A percentile compares a stretch with the other conserved stretches of the same genome.
phyloP scores from a whole-genome alignment of 371 early-diverging fungal genomes.

The Rhizopus sp. region DNA sequence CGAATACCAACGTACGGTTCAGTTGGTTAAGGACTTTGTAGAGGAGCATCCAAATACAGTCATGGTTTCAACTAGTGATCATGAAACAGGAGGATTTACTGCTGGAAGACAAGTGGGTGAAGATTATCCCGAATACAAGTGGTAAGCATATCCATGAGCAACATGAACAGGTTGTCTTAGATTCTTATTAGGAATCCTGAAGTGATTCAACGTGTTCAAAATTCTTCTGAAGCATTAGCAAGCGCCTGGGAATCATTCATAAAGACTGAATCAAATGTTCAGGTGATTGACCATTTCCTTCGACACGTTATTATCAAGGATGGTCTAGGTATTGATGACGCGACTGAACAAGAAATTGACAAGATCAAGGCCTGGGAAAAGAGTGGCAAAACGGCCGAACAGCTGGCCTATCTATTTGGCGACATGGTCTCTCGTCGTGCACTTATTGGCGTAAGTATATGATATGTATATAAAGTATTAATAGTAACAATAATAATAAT shows the following conservation, averaged over 20 bases:
- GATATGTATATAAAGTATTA: too few relatives aligned
- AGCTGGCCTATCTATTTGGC: conserved; percentile 58
- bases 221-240: conserved; percentile 67
- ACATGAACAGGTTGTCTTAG: not conserved
- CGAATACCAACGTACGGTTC: conserved; percentile 81
- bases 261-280: not conserved
- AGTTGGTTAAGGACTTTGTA: conserved; percentile 73
- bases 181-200: conserved; percentile 57
- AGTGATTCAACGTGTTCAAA: conserved; percentile 63
- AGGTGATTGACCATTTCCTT: conserved; percentile 17
- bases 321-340: conserved; percentile 70
- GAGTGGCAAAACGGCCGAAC: conserved; percentile 15
- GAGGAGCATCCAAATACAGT: conserved; percentile 76
- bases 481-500: not conserved
- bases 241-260: conserved; percentile 20
- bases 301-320: conserved; percentile 53
- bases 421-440: conserved; percentile 77
- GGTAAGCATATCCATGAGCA: conserved; percentile 46
- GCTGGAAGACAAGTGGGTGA: conserved; percentile 71
- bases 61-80: conserved; percentile 87
- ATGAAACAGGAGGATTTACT: conserved; percentile 94
- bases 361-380: conserved; percentile 44
- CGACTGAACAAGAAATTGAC: conserved; percentile 57
- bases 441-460: conserved; percentile 60
- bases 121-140: conserved; percentile 81